These are phyloP conservation scores for Phialemonium atrogriseum DNA, from an alignment of 2,329 filamentous ascomycete genomes.

Conservation along the genomic window DNA sequence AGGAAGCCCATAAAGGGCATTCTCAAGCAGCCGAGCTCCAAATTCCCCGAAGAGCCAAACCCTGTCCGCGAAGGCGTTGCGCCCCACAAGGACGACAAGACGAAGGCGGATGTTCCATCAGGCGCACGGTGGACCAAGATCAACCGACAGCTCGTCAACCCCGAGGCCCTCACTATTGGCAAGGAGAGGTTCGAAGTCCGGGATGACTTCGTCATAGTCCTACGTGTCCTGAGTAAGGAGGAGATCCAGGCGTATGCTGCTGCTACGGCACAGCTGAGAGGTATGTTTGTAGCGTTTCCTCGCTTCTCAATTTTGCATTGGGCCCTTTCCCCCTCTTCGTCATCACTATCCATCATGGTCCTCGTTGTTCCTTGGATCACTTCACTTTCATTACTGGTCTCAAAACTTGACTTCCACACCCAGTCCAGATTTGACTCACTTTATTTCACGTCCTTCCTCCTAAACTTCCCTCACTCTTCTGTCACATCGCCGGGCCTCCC, in stretches of 20 bases:
- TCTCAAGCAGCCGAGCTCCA: slow-evolving; percentile 69
- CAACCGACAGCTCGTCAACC: slow-evolving; percentile 79
- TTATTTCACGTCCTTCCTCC: no score
- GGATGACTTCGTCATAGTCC: slow-evolving; percentile 88
- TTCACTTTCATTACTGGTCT: no score
- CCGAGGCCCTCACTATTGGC: slow-evolving; percentile 75
- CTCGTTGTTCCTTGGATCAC: no score
- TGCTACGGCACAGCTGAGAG: slow-evolving; percentile 73
- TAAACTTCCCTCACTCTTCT: no score
- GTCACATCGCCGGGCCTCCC: no score
- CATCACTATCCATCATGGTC: slow-evolving; percentile 5
- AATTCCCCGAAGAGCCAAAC: slow-evolving; percentile 81
- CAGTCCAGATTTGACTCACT: slow-evolving; percentile 6
- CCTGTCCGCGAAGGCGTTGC: slow-evolving; percentile 84
- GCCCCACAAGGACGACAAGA: slow-evolving; percentile 81
- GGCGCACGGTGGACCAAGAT: slow-evolving; percentile 93
- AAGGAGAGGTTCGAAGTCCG: slow-evolving; percentile 87
- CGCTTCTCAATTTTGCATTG: slow-evolving; percentile 2
- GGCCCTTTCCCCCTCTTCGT: slow-evolving; percentile 5
- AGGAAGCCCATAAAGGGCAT: slow-evolving; percentile 73
- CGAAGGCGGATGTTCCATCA: slow-evolving; percentile 61
- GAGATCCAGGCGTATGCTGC: slow-evolving; percentile 84
- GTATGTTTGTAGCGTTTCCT: slow-evolving; percentile 34
- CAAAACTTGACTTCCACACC: slow-evolving; percentile 5
- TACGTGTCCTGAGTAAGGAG: slow-evolving; percentile 77